A percentile compares a stretch with the other conserved stretches of the same genome.
phyloP scores from a whole-genome alignment of 169 alveolate genomes.

The Plasmodium falciparum region DNA sequence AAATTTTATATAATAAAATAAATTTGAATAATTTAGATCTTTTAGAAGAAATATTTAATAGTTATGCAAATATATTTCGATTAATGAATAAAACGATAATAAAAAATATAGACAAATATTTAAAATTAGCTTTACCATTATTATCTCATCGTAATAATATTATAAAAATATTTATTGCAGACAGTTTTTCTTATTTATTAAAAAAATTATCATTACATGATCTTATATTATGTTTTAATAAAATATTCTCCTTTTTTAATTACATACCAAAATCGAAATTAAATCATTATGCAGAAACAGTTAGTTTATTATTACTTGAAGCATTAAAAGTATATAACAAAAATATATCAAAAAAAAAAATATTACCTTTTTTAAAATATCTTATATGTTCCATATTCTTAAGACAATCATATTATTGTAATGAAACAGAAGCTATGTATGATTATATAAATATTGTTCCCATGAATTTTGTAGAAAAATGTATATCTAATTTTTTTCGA shows the following conservation, averaged over 20 bases:
- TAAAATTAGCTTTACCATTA: conserved; percentile 72
- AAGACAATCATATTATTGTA: conserved; percentile 52
- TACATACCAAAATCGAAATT: conserved; percentile 42
- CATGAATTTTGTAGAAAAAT: conserved; percentile 19
- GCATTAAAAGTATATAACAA: conserved; percentile 61
- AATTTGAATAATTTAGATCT: conserved; percentile 59
- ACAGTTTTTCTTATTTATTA: conserved; percentile 71
- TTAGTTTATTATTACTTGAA: conserved; percentile 56
- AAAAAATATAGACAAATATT: conserved; percentile 55
- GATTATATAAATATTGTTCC: conserved; percentile 11
- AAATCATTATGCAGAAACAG: conserved; percentile 56
- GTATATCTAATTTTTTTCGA: conserved; percentile 15
- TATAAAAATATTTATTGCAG: conserved; percentile 67
- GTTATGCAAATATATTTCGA: conserved; percentile 72
- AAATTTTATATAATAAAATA: conserved; percentile 52
- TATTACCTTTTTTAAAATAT: conserved; percentile 69
- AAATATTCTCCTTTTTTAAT: conserved; percentile 48
- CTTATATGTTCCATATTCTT: conserved; percentile 46
- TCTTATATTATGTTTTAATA: conserved; percentile 59
- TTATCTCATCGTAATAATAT: conserved; percentile 55
- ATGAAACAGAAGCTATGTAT: conserved; percentile 36
- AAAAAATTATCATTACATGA: conserved; percentile 69
- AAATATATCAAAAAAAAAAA: conserved; percentile 37
- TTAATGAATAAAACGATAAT: conserved; percentile 66
- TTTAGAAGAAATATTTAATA: conserved; percentile 73